Base-by-base conservation (phyloP, 2,329 filamentous ascomycete species). In the Paecilomyces variotii region DNA sequence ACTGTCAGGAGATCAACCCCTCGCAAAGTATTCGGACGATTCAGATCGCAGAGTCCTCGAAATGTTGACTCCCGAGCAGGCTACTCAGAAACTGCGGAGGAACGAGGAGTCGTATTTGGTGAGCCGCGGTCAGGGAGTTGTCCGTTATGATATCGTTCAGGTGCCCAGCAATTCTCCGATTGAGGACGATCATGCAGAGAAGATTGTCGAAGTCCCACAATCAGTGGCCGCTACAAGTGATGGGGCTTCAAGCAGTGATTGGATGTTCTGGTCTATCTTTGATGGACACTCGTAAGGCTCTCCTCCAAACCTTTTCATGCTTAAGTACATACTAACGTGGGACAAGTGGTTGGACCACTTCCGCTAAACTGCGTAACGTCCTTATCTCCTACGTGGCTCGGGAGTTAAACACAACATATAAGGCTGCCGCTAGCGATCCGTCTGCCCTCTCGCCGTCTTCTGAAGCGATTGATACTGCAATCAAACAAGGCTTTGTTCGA, bases 201-300 rank as follows among this genome's bases (percentile, higher is more conserved):
- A 96, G 82, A 97, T 97, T 68, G 91, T 99, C 53, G 90, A 97
- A 74, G 85, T 97, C 7, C 88, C 90, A 3, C 82, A 82, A 56
- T 80, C 79, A 55, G 78, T 83, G 45, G 80, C 82, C 27, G 79
- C 81, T 14, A 79, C 80, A 6, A 78, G 82, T 67, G 76, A 82
- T 70, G 76, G 81, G 39, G 80, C 82, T 14, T 64, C 80, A 19
- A 85, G 81, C 60, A 90, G 84, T 61, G 95, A 99, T 75, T 99
- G 94, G 94, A 97, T 97, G 91, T 99, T 99, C 74, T 99, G 95
- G 94, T 94, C 92, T 59, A 92, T 99, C 19, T 99, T 97, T 74
- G 94, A 99, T 71, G 94, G 94, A 0, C 94, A 99, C 75, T 90
- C 90, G 90, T 93, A 79, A 75, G 84, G 82, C 51, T 30, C 10